These are phyloP conservation scores for Periconia digitata DNA, from an alignment of 2,329 filamentous ascomycete genomes.

Conservation along the genomic window DNA sequence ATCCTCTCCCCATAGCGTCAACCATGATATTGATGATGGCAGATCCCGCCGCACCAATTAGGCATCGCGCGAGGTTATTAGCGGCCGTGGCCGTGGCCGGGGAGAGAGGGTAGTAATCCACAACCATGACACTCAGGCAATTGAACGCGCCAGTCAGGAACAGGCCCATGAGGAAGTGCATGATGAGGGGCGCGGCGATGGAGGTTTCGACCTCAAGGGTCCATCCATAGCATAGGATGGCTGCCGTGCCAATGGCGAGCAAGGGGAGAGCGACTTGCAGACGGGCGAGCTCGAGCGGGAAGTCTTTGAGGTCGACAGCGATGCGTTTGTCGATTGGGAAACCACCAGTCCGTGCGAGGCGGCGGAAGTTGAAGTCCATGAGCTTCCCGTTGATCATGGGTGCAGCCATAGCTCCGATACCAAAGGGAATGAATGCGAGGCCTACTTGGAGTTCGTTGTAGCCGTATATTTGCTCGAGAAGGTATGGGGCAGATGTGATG, in stretches of 20 bases:
- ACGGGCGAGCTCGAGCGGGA: slow-evolving; percentile 51
- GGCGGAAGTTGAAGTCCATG: slow-evolving; percentile 72
- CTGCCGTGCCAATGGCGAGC: slow-evolving; percentile 33
- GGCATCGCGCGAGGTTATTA: slow-evolving; percentile 31
- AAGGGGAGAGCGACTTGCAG: slow-evolving; percentile 40
- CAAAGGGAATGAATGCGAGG: slow-evolving; percentile 44
- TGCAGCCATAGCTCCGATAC: slow-evolving; percentile 39
- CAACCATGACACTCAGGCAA: slow-evolving; percentile 38
- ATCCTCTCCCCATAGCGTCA: slow-evolving; percentile 40
- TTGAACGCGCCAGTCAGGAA: slow-evolving; percentile 62
- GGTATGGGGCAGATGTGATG: slow-evolving; percentile 49
- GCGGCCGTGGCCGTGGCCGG: slow-evolving; percentile 43
- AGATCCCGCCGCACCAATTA: slow-evolving; percentile 40
- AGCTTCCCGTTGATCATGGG: slow-evolving; percentile 54
- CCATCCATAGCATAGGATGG: slow-evolving; percentile 45
- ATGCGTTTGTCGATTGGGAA: slow-evolving; percentile 62
- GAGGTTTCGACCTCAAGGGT: slow-evolving; percentile 31
- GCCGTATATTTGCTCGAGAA: slow-evolving; percentile 49
- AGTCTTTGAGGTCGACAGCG: slow-evolving; percentile 50
- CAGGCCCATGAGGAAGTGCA: slow-evolving; percentile 55
- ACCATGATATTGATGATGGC: slow-evolving; percentile 41
- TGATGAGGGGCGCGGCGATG: slow-evolving; percentile 43
- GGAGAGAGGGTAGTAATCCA: slow-evolving; percentile 41
- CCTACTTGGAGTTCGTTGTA: slow-evolving; percentile 52
- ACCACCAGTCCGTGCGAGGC: slow-evolving; percentile 62